These are phyloP conservation scores for Lachancea quebecensis DNA, from an alignment of 805 yeast species.

Conservation along the genomic window DNA sequence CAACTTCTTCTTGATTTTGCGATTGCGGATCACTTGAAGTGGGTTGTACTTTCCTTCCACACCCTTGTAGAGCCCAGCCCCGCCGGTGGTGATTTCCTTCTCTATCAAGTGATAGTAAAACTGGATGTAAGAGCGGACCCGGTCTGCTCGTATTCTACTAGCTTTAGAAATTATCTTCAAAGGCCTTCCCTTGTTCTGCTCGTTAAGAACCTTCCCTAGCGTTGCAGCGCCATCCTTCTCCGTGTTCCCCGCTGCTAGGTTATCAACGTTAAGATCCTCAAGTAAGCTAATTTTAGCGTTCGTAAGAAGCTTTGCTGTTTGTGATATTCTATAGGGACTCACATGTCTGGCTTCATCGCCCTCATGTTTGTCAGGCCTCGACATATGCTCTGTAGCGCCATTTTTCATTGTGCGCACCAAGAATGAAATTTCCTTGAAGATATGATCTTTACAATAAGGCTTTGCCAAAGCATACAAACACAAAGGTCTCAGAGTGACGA, in stretches of 20 bases:
- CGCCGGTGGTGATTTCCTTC: constrained; percentile 28
- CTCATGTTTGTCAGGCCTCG: background rate
- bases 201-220: background rate
- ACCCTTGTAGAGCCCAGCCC: constrained; percentile 34
- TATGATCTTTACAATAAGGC: background rate
- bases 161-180: constrained; percentile 19
- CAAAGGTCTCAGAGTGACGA: too few species aligned
- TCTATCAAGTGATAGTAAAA: constrained; percentile 45
- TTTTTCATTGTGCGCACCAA: background rate
- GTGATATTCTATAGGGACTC: constrained; percentile 1
- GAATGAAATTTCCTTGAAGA: background rate
- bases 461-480: background rate
- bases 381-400: background rate
- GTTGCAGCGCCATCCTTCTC: background rate
- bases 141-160: constrained; percentile 26
- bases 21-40: constrained; percentile 69
- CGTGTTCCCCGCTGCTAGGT: background rate
- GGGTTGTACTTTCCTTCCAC: constrained; percentile 76
- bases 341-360: constrained; percentile 1
- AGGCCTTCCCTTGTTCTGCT: background rate
- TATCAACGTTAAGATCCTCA: constrained; percentile 25
- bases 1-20: constrained; percentile 49
- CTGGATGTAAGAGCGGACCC: constrained; percentile 34
- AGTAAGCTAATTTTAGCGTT: constrained; percentile 26
- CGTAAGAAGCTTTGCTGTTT: constrained; percentile 21